Evolutionary conservation across 2,329 filamentous ascomycete genomes (phyloP).

Genomic region (Furcasterigmium furcatum): DNA sequence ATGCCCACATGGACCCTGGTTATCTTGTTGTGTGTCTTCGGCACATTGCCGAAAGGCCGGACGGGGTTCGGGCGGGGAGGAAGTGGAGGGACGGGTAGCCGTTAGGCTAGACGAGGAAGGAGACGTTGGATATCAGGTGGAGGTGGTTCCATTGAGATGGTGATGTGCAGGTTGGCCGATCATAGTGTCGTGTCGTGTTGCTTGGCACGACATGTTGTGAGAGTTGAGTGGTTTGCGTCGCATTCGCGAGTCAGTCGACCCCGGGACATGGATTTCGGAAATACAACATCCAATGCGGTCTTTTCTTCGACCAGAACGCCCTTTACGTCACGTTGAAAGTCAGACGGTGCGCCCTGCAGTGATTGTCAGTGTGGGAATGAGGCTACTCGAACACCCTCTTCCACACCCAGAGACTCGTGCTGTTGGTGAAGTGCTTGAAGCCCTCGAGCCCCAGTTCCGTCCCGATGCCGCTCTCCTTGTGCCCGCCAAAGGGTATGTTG

Average conservation of each 20-base stretch:
- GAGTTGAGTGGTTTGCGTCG: no score
- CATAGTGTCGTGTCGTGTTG: no score
- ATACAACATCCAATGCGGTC: no score
- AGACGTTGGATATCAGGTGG: background rate
- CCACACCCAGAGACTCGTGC: constrained; percentile 20
- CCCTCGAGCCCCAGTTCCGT: constrained; percentile 40
- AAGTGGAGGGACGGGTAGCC: background rate
- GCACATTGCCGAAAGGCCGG: background rate
- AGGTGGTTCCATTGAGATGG: background rate
- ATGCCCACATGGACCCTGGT: background rate
- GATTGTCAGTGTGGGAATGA: no score
- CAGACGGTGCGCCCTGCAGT: no score
- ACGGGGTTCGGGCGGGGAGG: background rate
- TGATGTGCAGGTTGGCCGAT: background rate
- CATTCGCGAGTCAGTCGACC: no score
- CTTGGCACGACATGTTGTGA: no score
- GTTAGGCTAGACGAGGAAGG: background rate
- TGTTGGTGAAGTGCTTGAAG: constrained; percentile 27
- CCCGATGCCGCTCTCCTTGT: constrained; percentile 49
- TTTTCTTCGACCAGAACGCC: no score
- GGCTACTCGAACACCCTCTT: constrained; percentile 16
- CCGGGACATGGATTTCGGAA: no score
- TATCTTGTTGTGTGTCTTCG: background rate
- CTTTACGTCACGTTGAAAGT: no score
- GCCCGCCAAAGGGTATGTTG: constrained; percentile 41